These are phyloP conservation scores for Diphasiastrum complanatum DNA, from an alignment of 83 land plant species.

Conservation along the genomic window DNA sequence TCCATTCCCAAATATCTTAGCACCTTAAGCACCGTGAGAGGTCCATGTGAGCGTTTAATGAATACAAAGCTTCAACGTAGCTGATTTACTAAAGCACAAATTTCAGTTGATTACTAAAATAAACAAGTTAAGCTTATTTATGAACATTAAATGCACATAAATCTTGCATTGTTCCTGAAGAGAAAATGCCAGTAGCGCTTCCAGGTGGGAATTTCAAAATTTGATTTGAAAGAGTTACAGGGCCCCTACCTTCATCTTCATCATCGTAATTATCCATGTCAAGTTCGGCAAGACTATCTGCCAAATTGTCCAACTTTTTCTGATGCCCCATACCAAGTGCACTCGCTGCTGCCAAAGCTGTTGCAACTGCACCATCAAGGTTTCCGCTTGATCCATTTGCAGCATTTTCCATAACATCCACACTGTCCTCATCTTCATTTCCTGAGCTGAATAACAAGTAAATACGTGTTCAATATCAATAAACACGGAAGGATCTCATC, in stretches of 20 bases:
- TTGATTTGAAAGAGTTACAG: background rate
- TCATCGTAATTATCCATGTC: slow-evolving; percentile 94
- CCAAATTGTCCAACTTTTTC: slow-evolving; percentile 31
- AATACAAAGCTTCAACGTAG: background rate
- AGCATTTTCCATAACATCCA: slow-evolving; percentile 22
- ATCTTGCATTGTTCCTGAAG: background rate
- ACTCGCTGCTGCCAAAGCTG: slow-evolving; percentile 65
- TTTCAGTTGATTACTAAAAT: background rate
- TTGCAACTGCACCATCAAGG: slow-evolving; percentile 35
- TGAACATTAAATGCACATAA: background rate
- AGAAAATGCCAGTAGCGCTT: background rate
- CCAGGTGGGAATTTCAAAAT: background rate
- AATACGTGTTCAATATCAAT: background rate
- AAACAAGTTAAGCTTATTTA: background rate
- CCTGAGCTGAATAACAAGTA: background rate
- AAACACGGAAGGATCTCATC: background rate
- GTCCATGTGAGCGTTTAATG: too few species aligned
- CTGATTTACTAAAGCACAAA: slow-evolving; percentile 11
- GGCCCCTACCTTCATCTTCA: slow-evolving; percentile 60
- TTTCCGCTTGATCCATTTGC: background rate
- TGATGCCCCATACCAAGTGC: slow-evolving; percentile 44
- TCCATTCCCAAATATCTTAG: slow-evolving; percentile 64
- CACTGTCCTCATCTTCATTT: slow-evolving; percentile 37
- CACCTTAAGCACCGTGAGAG: too few species aligned
- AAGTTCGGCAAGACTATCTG: slow-evolving; percentile 64